Conservation (phyloP, 805 yeast genomes). For the Wickerhamiella nectarea region DNA sequence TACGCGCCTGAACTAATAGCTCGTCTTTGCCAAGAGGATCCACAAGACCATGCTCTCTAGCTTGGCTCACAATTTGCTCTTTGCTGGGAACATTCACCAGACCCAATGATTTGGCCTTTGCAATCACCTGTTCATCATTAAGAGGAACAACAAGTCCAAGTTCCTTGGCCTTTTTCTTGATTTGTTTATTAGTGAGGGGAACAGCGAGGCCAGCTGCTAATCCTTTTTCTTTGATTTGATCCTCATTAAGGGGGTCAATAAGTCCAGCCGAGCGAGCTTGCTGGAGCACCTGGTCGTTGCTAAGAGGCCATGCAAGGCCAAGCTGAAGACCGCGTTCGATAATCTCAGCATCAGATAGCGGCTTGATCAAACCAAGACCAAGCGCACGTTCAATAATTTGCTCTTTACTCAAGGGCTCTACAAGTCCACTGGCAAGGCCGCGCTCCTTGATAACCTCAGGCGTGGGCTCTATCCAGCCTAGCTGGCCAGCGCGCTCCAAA, state of each 20-base stretch:
- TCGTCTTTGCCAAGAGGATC: neutral
- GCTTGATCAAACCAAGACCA: neutral
- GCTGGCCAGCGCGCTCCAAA: neutral
- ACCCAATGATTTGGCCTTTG: conserved; percentile 1
- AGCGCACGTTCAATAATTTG: conserved; percentile 1
- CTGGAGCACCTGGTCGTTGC: neutral
- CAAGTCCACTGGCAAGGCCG: conserved; percentile 16
- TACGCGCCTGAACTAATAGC: no score
- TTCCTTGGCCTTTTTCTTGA: conserved; percentile 18
- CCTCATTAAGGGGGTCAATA: conserved; percentile 9
- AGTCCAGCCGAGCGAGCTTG: conserved; percentile 17
- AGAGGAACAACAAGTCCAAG: conserved; percentile 16
- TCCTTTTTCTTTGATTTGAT: conserved; percentile 4
- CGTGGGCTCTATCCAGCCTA: conserved; percentile 1
- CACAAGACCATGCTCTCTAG: conserved; percentile 3
- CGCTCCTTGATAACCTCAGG: neutral
- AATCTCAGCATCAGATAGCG: conserved; percentile 10
- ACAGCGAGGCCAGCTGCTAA: conserved; percentile 9
- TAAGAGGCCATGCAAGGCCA: neutral
- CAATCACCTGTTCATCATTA: conserved; percentile 26
- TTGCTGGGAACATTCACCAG: conserved; percentile 12
- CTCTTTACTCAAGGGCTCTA: conserved; percentile 4
- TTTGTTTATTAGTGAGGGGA: conserved; percentile 9
- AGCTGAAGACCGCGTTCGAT: conserved; percentile 12
- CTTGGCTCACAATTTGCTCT: conserved; percentile 3